These are phyloP conservation scores for Dichotomopilus funicola DNA, from an alignment of 2,329 filamentous ascomycete genomes.

Conservation along the genomic window DNA sequence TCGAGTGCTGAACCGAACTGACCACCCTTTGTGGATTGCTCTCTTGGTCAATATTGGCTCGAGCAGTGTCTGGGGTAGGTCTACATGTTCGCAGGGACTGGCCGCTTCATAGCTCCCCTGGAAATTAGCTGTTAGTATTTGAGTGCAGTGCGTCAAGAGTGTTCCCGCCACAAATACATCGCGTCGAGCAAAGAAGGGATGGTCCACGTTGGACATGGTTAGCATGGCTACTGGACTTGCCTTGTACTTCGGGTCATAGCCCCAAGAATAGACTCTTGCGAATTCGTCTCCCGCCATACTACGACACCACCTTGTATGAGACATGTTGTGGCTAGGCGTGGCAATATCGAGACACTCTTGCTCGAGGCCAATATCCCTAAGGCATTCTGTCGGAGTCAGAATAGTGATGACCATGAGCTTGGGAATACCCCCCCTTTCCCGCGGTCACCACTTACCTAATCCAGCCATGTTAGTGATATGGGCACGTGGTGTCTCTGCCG, in stretches of 20 bases:
- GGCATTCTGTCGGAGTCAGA: constrained; percentile 36
- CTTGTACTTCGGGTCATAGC: constrained; percentile 26
- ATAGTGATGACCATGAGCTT: too few species aligned
- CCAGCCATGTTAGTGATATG: constrained; percentile 56
- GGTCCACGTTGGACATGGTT: background rate
- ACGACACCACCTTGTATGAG: constrained; percentile 46
- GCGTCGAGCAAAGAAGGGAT: too few species aligned
- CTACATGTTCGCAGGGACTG: constrained; percentile 38
- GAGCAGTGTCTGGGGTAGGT: constrained; percentile 43
- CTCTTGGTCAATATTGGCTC: constrained; percentile 41
- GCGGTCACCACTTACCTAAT: constrained; percentile 29
- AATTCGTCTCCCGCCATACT: constrained; percentile 49
- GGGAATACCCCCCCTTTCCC: background rate
- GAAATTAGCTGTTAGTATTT: constrained; percentile 17
- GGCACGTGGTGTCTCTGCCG: constrained; percentile 50
- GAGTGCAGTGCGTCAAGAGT: background rate
- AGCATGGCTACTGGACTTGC: constrained; percentile 3
- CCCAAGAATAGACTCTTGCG: constrained; percentile 45
- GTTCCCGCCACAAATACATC: too few species aligned
- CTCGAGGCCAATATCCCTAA: constrained; percentile 47
- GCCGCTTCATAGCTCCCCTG: constrained; percentile 39
- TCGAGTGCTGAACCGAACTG: constrained; percentile 36
- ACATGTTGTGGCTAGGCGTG: constrained; percentile 36
- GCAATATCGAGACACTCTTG: constrained; percentile 32
- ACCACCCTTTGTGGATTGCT: constrained; percentile 36